A percentile compares a stretch with the other conserved stretches of the same genome.
phyloP scores from a whole-genome alignment of 1,139 yeast genomes.

The Geotrichum europaeum region DNA sequence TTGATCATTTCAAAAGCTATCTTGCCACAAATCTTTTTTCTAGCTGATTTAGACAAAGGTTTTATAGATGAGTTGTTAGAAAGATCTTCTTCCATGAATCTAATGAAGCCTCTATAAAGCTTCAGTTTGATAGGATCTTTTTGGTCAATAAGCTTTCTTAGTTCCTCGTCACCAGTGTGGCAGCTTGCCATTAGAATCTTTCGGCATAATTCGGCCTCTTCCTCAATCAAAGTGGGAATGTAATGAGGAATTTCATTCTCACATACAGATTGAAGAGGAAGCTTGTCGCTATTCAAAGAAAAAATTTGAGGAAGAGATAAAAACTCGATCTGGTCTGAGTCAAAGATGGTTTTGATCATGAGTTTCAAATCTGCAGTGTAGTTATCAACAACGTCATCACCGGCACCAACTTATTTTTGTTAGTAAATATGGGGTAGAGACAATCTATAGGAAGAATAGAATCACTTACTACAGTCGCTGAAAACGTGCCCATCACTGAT shows the following conservation, averaged over 20 bases:
- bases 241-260: slow-evolving; percentile 11
- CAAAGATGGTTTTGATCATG: slow-evolving; percentile 9
- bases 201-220: slow-evolving; percentile 15
- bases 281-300: slow-evolving; percentile 7
- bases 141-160: slow-evolving; percentile 13
- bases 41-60: slow-evolving; percentile 2
- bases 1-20: slow-evolving; percentile 19
- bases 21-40: slow-evolving; percentile 15
- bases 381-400: slow-evolving; percentile 16
- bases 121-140: slow-evolving; percentile 17
- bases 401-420: slow-evolving; percentile 13
- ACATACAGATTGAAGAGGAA: slow-evolving; percentile 6
- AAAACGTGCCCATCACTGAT: slow-evolving; percentile 19
- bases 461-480: slow-evolving; percentile 14
- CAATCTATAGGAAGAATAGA: background rate
- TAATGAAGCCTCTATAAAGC: slow-evolving; percentile 15
- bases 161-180: slow-evolving; percentile 11
- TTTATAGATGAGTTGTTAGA: slow-evolving; percentile 10
- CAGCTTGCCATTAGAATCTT: slow-evolving; percentile 15
- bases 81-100: slow-evolving; percentile 17
- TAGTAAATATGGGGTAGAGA: no score
- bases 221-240: slow-evolving; percentile 11
- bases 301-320: slow-evolving; percentile 17
- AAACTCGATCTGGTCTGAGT: slow-evolving; percentile 10
- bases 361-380: slow-evolving; percentile 11